These are phyloP conservation scores for Diophrys sp. DNA, from an alignment of 73 alveolate species.

Conservation along the genomic window DNA sequence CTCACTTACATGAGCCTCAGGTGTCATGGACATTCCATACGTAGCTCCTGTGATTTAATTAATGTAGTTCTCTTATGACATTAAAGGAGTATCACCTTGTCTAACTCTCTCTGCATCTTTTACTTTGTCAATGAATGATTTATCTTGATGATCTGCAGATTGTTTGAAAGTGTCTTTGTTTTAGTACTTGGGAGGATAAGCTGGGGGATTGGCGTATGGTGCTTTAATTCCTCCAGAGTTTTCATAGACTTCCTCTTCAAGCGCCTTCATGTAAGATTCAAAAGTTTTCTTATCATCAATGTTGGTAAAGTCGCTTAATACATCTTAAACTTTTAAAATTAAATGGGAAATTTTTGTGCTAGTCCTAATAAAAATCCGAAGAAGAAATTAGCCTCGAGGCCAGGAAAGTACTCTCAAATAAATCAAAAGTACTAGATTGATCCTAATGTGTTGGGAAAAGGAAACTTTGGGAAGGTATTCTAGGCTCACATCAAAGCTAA, in stretches of 20 bases:
- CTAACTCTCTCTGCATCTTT: background rate
- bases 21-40: background rate
- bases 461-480: conserved; percentile 62
- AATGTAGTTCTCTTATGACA: background rate
- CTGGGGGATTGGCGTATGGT: background rate
- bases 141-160: too few species aligned
- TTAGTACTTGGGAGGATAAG: background rate
- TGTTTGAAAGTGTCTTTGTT: background rate
- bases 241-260: background rate
- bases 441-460: conserved; percentile 53
- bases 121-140: background rate
- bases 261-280: background rate
- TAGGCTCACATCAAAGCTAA: conserved; percentile 13
- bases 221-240: background rate
- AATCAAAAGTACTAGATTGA: conserved; percentile 13
- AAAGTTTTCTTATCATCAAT: too few species aligned
- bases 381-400: too few species aligned
- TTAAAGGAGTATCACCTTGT: background rate
- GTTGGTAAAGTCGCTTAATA: background rate
- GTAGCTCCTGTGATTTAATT: background rate
- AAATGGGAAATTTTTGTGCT: too few species aligned
- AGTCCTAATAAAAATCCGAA: too few species aligned
- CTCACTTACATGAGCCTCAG: background rate
- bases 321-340: too few species aligned
- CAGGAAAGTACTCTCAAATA: conserved; percentile 16